A percentile compares a stretch with the other conserved stretches of the same genome.
Evolutionary conservation across 2,329 filamentous ascomycete genomes (phyloP).

Genomic region (Sodiomyces alkalinus): DNA sequence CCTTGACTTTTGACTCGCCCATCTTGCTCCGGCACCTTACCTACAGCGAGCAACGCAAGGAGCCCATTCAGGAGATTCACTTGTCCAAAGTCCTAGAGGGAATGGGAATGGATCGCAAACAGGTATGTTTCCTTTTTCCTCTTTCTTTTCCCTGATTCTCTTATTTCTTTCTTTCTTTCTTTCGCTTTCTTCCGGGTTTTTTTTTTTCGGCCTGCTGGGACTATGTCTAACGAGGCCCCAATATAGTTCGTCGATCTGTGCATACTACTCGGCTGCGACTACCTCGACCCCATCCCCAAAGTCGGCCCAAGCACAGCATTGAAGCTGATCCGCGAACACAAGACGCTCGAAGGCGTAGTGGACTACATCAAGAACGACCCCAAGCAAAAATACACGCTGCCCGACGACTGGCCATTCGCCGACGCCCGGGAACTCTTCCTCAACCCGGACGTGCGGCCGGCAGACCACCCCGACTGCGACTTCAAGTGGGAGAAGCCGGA

Average conservation of each 20-base stretch:
- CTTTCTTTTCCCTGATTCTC: not conserved
- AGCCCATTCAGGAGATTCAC: conserved; percentile 92
- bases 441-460: conserved; percentile 71
- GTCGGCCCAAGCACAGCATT: conserved; percentile 83
- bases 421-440: conserved; percentile 89
- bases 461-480: conserved; percentile 76
- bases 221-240: conserved; percentile 3
- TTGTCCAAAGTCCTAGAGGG: conserved; percentile 77
- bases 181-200: not conserved
- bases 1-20: conserved; percentile 84
- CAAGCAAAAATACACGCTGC: conserved; percentile 68
- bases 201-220: too few species aligned
- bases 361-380: conserved; percentile 62
- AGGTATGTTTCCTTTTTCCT: conserved; percentile 43
- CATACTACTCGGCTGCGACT: conserved; percentile 94
- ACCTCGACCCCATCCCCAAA: conserved; percentile 91
- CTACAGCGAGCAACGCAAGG: conserved; percentile 93
- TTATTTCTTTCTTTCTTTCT: too few species aligned
- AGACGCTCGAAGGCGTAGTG: conserved; percentile 73
- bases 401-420: conserved; percentile 92
- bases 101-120: conserved; percentile 70
- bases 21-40: conserved; percentile 86
- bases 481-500: conserved; percentile 98
- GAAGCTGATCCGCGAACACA: conserved; percentile 87
- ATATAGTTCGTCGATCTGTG: conserved; percentile 88